Conservation (phyloP, 202 grass and related monocot species). For the Sporobolus alterniflorus region DNA sequence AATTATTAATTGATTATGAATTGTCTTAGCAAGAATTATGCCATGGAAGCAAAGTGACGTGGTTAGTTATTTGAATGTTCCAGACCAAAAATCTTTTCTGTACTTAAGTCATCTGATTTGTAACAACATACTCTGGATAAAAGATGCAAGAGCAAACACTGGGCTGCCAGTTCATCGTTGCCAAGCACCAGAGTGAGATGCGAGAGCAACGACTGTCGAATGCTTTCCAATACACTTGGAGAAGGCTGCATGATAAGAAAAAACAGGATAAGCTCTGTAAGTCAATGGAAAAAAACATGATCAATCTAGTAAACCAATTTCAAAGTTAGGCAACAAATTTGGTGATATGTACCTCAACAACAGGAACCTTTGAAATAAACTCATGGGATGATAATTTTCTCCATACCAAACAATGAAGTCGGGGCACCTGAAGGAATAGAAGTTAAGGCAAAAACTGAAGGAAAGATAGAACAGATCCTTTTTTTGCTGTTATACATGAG, state of each 20-base stretch:
- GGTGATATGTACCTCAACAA: constrained; percentile 58
- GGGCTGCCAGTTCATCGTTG: constrained; percentile 77
- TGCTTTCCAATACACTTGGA: constrained; percentile 59
- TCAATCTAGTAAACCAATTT: neutral
- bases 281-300: neutral
- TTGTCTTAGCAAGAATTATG: constrained; percentile 3
- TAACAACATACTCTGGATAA: constrained; percentile 73
- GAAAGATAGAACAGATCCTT: neutral
- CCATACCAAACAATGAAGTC: constrained; percentile 92
- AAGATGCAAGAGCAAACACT: constrained; percentile 91
- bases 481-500: constrained; percentile 9
- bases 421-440: constrained; percentile 65
- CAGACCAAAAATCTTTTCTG: neutral
- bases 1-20: constrained; percentile 24
- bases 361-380: constrained; percentile 59
- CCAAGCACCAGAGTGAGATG: constrained; percentile 74
- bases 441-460: constrained; percentile 14
- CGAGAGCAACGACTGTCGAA: constrained; percentile 76
- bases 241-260: constrained; percentile 69
- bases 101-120: neutral
- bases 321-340: neutral
- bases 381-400: constrained; percentile 70
- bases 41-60: neutral
- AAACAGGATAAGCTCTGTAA: constrained; percentile 1
- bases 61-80: neutral